These are phyloP conservation scores for Venturia pyrina DNA, from an alignment of 2,329 filamentous ascomycete genomes.

Conservation along the genomic window DNA sequence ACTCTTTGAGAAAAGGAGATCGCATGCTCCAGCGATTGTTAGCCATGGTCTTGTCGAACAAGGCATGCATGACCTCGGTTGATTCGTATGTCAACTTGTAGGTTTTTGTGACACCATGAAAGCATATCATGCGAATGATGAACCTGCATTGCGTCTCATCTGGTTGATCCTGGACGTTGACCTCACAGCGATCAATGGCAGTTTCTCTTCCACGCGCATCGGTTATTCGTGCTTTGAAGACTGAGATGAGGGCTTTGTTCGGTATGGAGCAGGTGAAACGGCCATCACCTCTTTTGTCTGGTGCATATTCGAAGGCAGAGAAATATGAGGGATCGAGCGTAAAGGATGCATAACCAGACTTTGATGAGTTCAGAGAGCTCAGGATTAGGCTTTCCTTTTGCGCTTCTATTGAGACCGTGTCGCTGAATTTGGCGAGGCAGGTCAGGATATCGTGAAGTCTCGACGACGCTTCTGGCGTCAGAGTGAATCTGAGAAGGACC, in stretches of 20 bases:
- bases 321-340: constrained; percentile 62
- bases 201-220: constrained; percentile 59
- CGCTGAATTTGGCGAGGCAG: constrained; percentile 70
- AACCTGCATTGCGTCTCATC: constrained; percentile 61
- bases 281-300: constrained; percentile 25
- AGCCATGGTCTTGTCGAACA: constrained; percentile 58
- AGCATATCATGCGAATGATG: constrained; percentile 62
- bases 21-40: constrained; percentile 64
- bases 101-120: constrained; percentile 69
- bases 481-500: constrained; percentile 55
- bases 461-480: constrained; percentile 62
- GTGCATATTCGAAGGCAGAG: constrained; percentile 57
- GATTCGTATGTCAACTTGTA: constrained; percentile 69
- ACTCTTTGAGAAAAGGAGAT: constrained; percentile 59
- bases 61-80: constrained; percentile 63
- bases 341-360: constrained; percentile 68
- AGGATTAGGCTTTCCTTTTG: constrained; percentile 59
- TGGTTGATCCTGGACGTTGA: constrained; percentile 61
- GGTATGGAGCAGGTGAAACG: constrained; percentile 67
- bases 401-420: constrained; percentile 67
- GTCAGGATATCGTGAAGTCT: constrained; percentile 63
- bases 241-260: constrained; percentile 59
- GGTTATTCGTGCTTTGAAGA: constrained; percentile 59
- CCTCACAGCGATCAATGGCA: constrained; percentile 63
- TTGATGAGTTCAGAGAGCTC: constrained; percentile 68